These are phyloP conservation scores for Sporothrix euskadiensis DNA, from an alignment of 2,329 filamentous ascomycete genomes.

Conservation along the genomic window DNA sequence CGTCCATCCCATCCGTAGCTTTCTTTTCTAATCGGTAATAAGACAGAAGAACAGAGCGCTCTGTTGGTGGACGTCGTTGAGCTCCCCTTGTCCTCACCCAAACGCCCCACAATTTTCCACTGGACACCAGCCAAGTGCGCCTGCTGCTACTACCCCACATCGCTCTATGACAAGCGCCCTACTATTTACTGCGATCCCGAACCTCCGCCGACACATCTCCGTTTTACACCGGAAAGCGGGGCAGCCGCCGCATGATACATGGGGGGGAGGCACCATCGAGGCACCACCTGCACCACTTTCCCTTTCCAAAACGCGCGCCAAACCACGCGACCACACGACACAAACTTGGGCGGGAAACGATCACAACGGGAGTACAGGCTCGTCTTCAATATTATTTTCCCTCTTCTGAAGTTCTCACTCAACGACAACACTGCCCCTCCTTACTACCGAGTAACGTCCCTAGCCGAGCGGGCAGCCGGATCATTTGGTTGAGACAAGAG, in stretches of 20 bases:
- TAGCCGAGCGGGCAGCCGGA: slow-evolving; percentile 20
- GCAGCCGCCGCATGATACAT: slow-evolving; percentile 1
- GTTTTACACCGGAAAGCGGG: slow-evolving; percentile 10
- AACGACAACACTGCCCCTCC: not conserved
- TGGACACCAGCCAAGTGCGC: not conserved
- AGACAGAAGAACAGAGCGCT: not conserved
- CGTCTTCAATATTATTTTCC: not conserved
- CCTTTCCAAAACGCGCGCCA: not conserved
- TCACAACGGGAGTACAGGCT: not conserved
- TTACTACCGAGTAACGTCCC: slow-evolving; percentile 1
- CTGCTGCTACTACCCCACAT: slow-evolving; percentile 30
- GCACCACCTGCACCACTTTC: not conserved
- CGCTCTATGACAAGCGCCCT: not conserved
- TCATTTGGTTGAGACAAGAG: not conserved
- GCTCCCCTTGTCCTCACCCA: not conserved
- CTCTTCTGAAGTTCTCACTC: not conserved
- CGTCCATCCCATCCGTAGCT: not conserved
- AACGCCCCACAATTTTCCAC: slow-evolving; percentile 2
- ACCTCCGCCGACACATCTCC: slow-evolving; percentile 33
- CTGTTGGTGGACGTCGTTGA: not conserved
- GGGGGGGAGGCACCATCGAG: not conserved
- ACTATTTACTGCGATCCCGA: slow-evolving; percentile 26
- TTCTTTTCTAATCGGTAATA: not conserved
- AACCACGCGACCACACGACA: not conserved
- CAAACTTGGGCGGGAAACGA: not conserved